Evolutionary conservation across 225 moss, liverwort and hornwort genomes (phyloP).

Genomic region (Climacium dendroides): DNA sequence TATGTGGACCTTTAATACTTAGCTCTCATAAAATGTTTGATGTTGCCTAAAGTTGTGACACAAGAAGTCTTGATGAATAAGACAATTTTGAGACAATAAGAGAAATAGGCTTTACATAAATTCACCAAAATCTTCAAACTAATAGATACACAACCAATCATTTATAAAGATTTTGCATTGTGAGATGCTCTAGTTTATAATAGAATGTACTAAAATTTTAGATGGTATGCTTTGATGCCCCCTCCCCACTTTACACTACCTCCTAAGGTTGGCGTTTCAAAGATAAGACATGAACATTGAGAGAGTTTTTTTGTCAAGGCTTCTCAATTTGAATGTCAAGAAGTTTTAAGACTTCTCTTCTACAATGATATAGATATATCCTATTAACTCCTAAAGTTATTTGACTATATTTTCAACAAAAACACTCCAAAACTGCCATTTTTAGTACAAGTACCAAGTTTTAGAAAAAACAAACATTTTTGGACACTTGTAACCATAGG

Average conservation of each 20-base stretch:
- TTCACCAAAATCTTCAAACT: neutral
- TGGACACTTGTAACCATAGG: no score
- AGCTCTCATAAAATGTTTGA: neutral
- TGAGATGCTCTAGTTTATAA: no score
- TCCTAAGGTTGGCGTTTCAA: accelerated
- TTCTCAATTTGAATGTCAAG: neutral
- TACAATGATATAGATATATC: no score
- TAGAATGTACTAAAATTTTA: neutral
- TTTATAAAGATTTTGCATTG: neutral
- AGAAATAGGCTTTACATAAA: neutral
- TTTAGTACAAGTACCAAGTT: no score
- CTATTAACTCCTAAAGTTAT: no score
- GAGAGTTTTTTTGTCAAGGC: neutral
- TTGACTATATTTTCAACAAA: no score
- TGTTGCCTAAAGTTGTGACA: neutral
- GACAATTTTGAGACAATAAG: neutral
- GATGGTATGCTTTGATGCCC: neutral
- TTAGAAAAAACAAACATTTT: no score
- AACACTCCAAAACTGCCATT: no score
- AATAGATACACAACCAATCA: neutral
- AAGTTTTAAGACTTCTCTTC: no score
- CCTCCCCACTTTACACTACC: accelerated
- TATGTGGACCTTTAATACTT: neutral
- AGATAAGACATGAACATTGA: accelerated
- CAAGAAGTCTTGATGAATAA: neutral